Base-by-base conservation (phyloP, 208 protist species). In the Jaenimonas drosophilae region DNA sequence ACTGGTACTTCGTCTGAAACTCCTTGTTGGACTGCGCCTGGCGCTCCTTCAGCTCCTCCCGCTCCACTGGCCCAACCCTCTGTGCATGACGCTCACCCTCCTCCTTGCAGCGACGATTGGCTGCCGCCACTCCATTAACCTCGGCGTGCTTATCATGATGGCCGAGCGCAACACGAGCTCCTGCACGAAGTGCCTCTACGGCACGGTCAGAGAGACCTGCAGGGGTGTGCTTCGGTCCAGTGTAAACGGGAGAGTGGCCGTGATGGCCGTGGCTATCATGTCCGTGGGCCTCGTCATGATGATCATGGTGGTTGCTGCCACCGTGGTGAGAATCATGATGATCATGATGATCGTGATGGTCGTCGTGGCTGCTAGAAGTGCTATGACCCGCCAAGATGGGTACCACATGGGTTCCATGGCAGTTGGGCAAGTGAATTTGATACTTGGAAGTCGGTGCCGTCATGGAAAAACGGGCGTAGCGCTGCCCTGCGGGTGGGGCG, bases 401-500 rank as follows among this genome's bases (percentile, higher is more conserved):
- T n/a, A n/a, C n/a, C n/a, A 11, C 11, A 6, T 21, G 6, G 16
- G 19, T 21, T 20, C 23, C 37, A 20, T 42, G 37, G 9, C 11
- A 17, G 9, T 21, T 6, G 16, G 37, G n/a, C 7, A 42, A 25
- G 23, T 42, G 14, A 42, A 42, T 25, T 17, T 42, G 37, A 17
- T 25, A 42, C 37, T 21, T 11, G 9, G 37, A 25, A 6, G 37
- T 11, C n/a, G 23, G 7, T 6, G 7, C n/a, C 7, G 37, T 11
- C 16, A 25, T 11, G 9, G 37, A 11, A 20, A 42, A 42, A 6
- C 6, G 14, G 6, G 55, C 69, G 67, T 76, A 79, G 54, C 72
- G 73, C 53, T 65, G 62, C 4, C 68, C 70, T 20, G 46, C 54
- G 36, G 78, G 76, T 0, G 83, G 78, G 0, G 78, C 57, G 25